A percentile compares a stretch with the other conserved stretches of the same genome.
phyloP scores from a whole-genome alignment of 106 monocot species.

The Gastrodia elata region DNA sequence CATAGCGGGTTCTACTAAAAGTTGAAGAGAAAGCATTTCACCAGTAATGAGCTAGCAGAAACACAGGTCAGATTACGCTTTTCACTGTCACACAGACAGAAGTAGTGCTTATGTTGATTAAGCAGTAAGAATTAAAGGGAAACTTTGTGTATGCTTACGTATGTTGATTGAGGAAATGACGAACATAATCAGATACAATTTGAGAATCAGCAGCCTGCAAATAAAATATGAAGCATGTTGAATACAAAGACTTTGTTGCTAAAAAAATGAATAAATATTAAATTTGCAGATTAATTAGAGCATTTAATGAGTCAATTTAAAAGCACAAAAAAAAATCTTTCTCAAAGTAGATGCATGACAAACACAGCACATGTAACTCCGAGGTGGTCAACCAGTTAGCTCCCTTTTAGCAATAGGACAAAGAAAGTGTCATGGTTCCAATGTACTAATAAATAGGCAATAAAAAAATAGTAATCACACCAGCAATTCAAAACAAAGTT shows the following conservation, averaged over 20 bases:
- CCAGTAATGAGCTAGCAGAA: neutral
- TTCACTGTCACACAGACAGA: neutral
- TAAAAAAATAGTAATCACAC: neutral
- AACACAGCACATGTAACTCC: neutral
- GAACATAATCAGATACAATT: constrained; percentile 79
- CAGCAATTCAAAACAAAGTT: neutral
- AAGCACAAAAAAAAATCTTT: neutral
- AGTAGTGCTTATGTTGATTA: neutral
- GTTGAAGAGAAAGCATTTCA: neutral
- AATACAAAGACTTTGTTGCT: neutral
- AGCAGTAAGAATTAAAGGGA: neutral
- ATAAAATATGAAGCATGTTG: neutral
- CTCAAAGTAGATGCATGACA: neutral
- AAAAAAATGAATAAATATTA: neutral
- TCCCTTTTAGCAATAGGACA: neutral
- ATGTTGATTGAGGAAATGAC: constrained; percentile 82
- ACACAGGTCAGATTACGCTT: neutral
- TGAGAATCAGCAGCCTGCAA: constrained; percentile 85
- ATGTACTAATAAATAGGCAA: neutral
- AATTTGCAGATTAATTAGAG: neutral
- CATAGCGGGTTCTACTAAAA: neutral
- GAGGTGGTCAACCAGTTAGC: neutral
- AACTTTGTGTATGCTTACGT: constrained; percentile 37
- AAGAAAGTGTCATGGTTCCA: neutral
- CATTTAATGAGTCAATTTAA: neutral